Evolutionary conservation across 805 yeast species (phyloP), one percentile per base, ranked within the genome.

Genomic region (Yarrowia porcina): DNA sequence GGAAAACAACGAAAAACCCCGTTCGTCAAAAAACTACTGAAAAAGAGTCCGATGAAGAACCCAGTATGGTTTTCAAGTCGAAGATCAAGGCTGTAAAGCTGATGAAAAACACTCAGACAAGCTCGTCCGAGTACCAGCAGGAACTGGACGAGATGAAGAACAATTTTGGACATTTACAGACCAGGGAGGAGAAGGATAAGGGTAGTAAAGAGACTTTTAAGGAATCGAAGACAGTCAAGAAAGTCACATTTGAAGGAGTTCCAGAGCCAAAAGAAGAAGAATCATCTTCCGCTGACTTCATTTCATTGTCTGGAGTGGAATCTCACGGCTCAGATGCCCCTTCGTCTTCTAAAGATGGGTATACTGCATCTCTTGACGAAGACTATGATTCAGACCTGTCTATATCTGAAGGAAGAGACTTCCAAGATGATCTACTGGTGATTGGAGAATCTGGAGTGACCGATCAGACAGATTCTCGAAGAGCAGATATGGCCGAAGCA

Each of bases 21-120:
- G 28, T 21, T 11, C 21, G 21, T 9, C 25, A 39, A 10, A 30
- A 49, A 23, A 1, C 57, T 3, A 13, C 41, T 5, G 30, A 33
- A 4, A 23, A 33, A n/a, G 32, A 21, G 18, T 23, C 33, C 8
- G 59, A 52, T 10, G 59, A 52, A 25, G 59, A 52, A 21, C 44
- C 59, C 23, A 23, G 30, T 17, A 17, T 36, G 32, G 23, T 23
- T 4, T 52, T 52, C 44, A 52, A 52, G 33, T 52, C 59, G 12
- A 52, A 52, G 18, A 35, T 52, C 59, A 52, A 52, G 44, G 59
- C 59, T 12, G 59, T 52, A 17, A 52, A 36, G 20, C n/a, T 52
- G 32, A 33, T 13, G 17, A 52, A 52, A 25, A 36, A 12, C 36
- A 23, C 30, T 3, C 25, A 23, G 8, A 17, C 33, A 1, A n/a